Conservation (phyloP, 257 asterid species). For the Penstemon davidsonii region DNA sequence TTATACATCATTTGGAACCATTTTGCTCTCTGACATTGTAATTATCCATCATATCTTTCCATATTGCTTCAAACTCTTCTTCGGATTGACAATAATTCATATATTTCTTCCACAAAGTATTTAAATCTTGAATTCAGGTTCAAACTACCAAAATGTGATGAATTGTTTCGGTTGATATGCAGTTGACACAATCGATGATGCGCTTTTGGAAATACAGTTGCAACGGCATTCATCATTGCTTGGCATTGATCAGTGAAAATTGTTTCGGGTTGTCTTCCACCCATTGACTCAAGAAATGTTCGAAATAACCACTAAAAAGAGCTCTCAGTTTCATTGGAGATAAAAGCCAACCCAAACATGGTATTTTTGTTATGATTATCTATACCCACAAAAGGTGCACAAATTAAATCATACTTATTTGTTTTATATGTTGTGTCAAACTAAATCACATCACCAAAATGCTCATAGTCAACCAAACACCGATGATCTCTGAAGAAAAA, state of each 20-base stretch:
- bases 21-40: background rate
- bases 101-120: background rate
- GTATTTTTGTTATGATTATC: too few relatives aligned
- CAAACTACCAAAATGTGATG: background rate
- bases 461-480: too few relatives aligned
- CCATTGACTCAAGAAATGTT: slow-evolving; percentile 1
- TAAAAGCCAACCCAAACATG: background rate
- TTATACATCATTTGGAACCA: background rate
- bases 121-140: too few relatives aligned
- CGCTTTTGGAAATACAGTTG: background rate
- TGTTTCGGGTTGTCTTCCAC: background rate
- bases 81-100: background rate
- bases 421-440: too few relatives aligned
- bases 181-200: background rate
- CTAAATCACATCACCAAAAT: too few relatives aligned
- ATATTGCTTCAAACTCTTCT: background rate
- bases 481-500: too few relatives aligned
- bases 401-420: too few relatives aligned
- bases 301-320: background rate
- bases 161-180: background rate
- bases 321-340: background rate
- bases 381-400: too few relatives aligned
- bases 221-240: slow-evolving; percentile 9
- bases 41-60: background rate
- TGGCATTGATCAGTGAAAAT: background rate